Evolutionary conservation across 192 early-diverging fungal genomes (phyloP).

Genomic region (Gorgonomyces haynaldii): DNA sequence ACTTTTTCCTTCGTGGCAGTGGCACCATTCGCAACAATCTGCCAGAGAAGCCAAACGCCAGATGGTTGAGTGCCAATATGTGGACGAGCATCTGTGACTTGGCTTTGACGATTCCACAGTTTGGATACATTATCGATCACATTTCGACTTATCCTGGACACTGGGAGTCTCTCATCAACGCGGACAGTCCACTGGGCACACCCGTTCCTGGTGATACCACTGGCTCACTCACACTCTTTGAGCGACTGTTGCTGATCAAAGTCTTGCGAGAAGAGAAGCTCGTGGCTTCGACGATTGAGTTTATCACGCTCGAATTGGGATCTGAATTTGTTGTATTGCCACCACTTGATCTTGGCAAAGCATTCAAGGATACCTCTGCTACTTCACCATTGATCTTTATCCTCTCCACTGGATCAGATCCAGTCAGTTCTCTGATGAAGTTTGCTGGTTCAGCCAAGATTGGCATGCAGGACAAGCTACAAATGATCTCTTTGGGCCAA

Average conservation of each 20-base stretch:
- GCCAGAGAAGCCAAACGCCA: conserved; percentile 24
- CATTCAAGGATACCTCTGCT: conserved; percentile 42
- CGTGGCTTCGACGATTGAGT: conserved; percentile 32
- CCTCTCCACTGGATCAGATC: conserved; percentile 50
- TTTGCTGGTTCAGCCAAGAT: conserved; percentile 42
- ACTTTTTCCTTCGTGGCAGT: conserved; percentile 46
- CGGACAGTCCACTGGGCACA: conserved; percentile 21
- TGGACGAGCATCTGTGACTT: conserved; percentile 46
- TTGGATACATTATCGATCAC: conserved; percentile 32
- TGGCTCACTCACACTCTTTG: conserved; percentile 28
- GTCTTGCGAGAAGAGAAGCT: conserved; percentile 49
- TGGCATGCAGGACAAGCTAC: conserved; percentile 43
- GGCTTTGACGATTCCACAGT: conserved; percentile 21
- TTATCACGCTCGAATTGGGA: conserved; percentile 42
- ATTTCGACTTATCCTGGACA: conserved; percentile 29
- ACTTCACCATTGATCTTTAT: conserved; percentile 50
- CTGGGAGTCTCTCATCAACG: conserved; percentile 38
- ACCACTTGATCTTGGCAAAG: conserved; percentile 40
- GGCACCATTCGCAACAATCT: conserved; percentile 19
- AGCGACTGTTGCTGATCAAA: conserved; percentile 42
- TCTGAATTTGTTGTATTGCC: conserved; percentile 45
- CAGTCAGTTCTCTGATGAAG: conserved; percentile 40
- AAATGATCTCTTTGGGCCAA: conserved; percentile 55
- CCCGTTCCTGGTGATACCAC: conserved; percentile 28
- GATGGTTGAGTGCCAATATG: conserved; percentile 35